These are phyloP conservation scores for Schizonepeta tenuifolia DNA, from an alignment of 257 asterid genomes.

Conservation along the genomic window DNA sequence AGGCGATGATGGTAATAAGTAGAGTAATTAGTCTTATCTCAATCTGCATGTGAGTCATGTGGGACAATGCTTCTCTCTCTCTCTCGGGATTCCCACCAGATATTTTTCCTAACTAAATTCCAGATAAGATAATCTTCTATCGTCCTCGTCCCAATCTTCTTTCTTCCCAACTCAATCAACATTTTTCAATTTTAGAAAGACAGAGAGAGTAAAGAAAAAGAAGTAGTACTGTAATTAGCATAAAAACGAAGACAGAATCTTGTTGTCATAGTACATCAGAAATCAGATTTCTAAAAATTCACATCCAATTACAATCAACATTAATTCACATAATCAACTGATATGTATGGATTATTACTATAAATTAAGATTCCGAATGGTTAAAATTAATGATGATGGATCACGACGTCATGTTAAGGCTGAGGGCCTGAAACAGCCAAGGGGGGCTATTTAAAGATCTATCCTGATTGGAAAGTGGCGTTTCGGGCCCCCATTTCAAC, in stretches of 20 bases:
- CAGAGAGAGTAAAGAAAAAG: not conserved
- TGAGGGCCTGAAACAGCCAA: slow-evolving; percentile 79
- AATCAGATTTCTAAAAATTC: not conserved
- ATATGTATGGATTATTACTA: not conserved
- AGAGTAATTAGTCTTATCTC: no score
- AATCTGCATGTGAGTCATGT: slow-evolving; percentile 42
- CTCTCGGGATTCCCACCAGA: slow-evolving; percentile 42
- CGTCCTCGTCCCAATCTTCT: not conserved
- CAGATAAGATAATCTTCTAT: slow-evolving; percentile 33
- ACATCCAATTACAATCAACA: slow-evolving; percentile 10
- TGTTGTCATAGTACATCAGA: not conserved
- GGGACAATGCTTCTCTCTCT: slow-evolving; percentile 41
- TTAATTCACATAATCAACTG: not conserved
- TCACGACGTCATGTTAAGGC: slow-evolving; percentile 62
- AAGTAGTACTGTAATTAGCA: not conserved
- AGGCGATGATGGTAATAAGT: slow-evolving; percentile 22
- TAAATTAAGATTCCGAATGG: not conserved
- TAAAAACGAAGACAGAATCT: not conserved
- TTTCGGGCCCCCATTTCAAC: slow-evolving; percentile 63
- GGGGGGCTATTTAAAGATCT: slow-evolving; percentile 58
- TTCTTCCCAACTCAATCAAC: not conserved
- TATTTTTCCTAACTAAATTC: slow-evolving; percentile 35
- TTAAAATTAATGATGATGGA: not conserved
- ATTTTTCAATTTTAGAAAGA: not conserved
- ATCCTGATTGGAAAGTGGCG: slow-evolving; percentile 47